These are phyloP conservation scores for Mimosa pudica DNA, from an alignment of 306 rosid species.

Conservation along the genomic window DNA sequence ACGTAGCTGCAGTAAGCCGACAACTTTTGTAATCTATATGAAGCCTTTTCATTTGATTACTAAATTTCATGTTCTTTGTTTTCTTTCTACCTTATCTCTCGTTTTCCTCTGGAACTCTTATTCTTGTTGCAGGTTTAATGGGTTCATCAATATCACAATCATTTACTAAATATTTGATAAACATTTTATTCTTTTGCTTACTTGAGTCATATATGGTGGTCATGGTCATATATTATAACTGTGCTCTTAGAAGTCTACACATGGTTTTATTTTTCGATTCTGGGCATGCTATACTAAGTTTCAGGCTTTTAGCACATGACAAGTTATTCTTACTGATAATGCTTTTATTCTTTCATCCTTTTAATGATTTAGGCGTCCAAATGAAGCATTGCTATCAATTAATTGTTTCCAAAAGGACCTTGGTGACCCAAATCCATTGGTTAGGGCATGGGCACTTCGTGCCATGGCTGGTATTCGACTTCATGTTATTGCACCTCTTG, in stretches of 20 bases:
- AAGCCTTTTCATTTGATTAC: neutral
- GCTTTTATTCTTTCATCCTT: conserved; percentile 27
- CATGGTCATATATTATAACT: neutral
- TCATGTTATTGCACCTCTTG: conserved; percentile 87
- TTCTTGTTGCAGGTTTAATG: neutral
- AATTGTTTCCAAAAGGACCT: conserved; percentile 94
- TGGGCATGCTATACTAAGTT: conserved; percentile 8
- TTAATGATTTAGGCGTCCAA: conserved; percentile 75
- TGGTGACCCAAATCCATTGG: conserved; percentile 81
- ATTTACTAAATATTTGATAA: conserved; percentile 6
- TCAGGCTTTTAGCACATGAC: neutral
- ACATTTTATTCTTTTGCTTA: conserved; percentile 14
- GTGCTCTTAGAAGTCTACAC: conserved; percentile 29
- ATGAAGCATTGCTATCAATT: conserved; percentile 90
- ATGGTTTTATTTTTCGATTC: conserved; percentile 6
- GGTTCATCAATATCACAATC: conserved; percentile 2
- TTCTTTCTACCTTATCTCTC: neutral
- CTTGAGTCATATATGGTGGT: neutral
- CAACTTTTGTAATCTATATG: neutral
- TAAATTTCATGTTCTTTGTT: neutral
- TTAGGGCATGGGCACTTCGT: conserved; percentile 97
- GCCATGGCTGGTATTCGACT: conserved; percentile 97
- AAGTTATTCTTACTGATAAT: conserved; percentile 12
- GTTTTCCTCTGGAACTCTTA: neutral
- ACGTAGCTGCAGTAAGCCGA: conserved; percentile 38